A percentile compares a stretch with the other conserved stretches of the same genome.
These are phyloP conservation scores for Teratosphaeriaceae sp. DNA, from an alignment of 2,329 filamentous ascomycete genomes.

Conservation along the genomic window DNA sequence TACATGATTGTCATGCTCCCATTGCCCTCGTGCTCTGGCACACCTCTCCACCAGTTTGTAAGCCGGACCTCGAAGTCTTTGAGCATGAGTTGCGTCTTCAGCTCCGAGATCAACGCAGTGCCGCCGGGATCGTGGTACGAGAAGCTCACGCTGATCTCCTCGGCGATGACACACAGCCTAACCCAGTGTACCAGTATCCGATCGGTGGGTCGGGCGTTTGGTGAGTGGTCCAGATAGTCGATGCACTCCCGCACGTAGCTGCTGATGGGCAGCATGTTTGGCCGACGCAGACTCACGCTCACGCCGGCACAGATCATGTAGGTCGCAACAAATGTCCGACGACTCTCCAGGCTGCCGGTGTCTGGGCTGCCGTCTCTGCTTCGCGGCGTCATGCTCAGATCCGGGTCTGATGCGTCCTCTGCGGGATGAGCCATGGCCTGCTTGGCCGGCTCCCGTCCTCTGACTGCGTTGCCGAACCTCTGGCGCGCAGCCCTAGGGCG, in stretches of 20 bases:
- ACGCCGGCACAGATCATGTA: constrained; percentile 56
- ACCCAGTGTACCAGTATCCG: constrained; percentile 53
- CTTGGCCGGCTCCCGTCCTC: constrained; percentile 4
- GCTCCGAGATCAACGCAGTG: constrained; percentile 50
- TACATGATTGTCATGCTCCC: constrained; percentile 59
- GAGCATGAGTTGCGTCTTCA: constrained; percentile 58
- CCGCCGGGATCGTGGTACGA: constrained; percentile 57
- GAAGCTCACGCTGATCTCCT: constrained; percentile 62
- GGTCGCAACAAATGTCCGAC: constrained; percentile 54
- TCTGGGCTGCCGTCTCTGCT: constrained; percentile 32
- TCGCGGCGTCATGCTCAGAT: constrained; percentile 21
- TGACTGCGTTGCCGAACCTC: constrained; percentile 9
- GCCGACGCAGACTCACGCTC: constrained; percentile 55
- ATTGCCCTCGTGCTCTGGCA: constrained; percentile 37
- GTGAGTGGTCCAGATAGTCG: constrained; percentile 47
- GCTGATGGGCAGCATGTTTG: constrained; percentile 54
- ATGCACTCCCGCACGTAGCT: constrained; percentile 56
- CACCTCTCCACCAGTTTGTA: constrained; percentile 51
- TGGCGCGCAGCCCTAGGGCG: constrained; percentile 10
- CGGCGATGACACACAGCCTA: constrained; percentile 56
- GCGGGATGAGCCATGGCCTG: constrained; percentile 14
- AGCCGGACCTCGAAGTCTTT: constrained; percentile 60
- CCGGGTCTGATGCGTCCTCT: constrained; percentile 20
- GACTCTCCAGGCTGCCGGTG: constrained; percentile 48
- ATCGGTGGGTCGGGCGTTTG: constrained; percentile 52